Evolutionary conservation across 805 yeast species (phyloP).

Genomic region (Cyberlindnera suaveolens): DNA sequence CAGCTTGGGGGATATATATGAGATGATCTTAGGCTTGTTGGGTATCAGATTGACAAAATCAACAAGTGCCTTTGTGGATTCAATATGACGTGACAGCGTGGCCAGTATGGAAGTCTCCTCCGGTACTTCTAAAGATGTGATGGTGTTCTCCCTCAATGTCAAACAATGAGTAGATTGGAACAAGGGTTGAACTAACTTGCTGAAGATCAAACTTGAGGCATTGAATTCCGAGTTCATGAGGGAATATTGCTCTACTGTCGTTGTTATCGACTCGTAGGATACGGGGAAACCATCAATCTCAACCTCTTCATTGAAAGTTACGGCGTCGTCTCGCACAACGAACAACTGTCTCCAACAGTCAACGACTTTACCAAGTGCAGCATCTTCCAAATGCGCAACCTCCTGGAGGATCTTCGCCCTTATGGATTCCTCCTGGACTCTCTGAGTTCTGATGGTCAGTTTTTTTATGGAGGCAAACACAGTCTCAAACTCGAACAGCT

Average conservation of each 20-base stretch:
- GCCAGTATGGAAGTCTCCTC: not conserved
- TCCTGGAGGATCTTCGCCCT: constrained; percentile 6
- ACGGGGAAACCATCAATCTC: constrained; percentile 16
- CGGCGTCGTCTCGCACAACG: constrained; percentile 1
- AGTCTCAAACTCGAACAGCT: constrained; percentile 20
- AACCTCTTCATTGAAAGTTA: constrained; percentile 13
- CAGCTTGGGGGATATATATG: constrained; percentile 17
- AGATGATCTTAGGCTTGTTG: constrained; percentile 7
- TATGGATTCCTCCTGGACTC: constrained; percentile 3
- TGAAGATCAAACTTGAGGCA: constrained; percentile 14
- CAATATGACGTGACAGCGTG: constrained; percentile 2
- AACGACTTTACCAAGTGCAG: constrained; percentile 2
- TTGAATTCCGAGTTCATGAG: constrained; percentile 8
- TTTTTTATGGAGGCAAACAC: constrained; percentile 17
- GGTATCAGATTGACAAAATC: constrained; percentile 18
- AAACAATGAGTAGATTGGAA: constrained; percentile 2
- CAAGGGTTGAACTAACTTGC: constrained; percentile 8
- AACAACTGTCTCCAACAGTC: constrained; percentile 14
- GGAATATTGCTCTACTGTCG: constrained; percentile 6
- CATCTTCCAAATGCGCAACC: constrained; percentile 3
- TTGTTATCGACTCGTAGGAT: constrained; percentile 9
- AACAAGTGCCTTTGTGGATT: constrained; percentile 14
- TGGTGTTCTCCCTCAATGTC: constrained; percentile 3
- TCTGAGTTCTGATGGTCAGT: constrained; percentile 10
- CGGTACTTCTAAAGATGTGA: not conserved